phyloP scores from a whole-genome alignment of 1,284 basidiomycete genomes.

The Dichomitus squalens region DNA sequence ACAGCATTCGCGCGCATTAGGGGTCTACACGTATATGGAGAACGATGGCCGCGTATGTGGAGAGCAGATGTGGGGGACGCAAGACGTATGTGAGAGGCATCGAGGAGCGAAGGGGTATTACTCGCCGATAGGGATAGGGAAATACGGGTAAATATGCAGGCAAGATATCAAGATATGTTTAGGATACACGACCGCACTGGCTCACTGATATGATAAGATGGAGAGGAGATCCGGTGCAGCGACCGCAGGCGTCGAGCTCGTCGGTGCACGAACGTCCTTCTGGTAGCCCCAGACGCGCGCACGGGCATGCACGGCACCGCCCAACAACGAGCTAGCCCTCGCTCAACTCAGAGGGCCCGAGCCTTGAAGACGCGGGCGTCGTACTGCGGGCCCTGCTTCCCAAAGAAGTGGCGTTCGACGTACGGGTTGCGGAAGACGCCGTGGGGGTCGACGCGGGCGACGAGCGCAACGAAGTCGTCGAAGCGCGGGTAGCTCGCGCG shows the following conservation, averaged over 20 bases:
- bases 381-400: slow-evolving; percentile 45
- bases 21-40: slow-evolving; percentile 5
- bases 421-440: slow-evolving; percentile 85
- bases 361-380: slow-evolving; percentile 58
- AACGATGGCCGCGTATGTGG: neutral
- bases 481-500: slow-evolving; percentile 82
- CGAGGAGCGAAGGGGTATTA: neutral
- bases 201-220: neutral
- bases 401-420: slow-evolving; percentile 74
- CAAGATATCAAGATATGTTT: neutral
- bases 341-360: no score
- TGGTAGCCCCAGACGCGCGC: neutral
- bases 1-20: neutral
- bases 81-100: neutral
- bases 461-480: slow-evolving; percentile 74
- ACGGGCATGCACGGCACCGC: no score
- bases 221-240: neutral
- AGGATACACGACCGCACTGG: neutral
- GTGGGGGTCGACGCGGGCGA: slow-evolving; percentile 77
- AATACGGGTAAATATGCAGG: neutral
- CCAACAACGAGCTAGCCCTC: no score
- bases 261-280: neutral
- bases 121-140: neutral
- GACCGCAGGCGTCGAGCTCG: neutral
- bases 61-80: neutral